Evolutionary conservation across 1,284 basidiomycete species (phyloP).

Genomic region (Ganoderma multipileum): DNA sequence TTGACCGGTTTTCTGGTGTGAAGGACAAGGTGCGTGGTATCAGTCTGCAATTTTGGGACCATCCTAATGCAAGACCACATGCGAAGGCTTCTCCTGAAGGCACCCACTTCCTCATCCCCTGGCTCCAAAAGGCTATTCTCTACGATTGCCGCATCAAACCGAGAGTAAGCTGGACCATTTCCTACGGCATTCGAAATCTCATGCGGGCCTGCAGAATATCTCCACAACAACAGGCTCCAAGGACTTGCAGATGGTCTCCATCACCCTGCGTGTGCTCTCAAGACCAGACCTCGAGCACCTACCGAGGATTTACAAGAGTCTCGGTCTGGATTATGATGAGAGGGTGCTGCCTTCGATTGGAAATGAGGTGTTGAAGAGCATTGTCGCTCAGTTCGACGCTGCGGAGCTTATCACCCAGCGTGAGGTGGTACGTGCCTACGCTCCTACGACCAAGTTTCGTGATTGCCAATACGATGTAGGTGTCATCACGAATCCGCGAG

Average conservation of each 20-base stretch:
- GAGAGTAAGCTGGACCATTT: constrained; percentile 57
- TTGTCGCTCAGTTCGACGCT: constrained; percentile 98
- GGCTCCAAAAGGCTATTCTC: constrained; percentile 94
- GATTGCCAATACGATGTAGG: constrained; percentile 47
- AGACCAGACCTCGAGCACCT: constrained; percentile 91
- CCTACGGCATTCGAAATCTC: not conserved
- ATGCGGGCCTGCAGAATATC: constrained; percentile 73
- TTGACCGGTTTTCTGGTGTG: constrained; percentile 97
- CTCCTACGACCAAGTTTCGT: not conserved
- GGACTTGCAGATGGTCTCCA: constrained; percentile 97
- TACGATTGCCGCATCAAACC: constrained; percentile 99
- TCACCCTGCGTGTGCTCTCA: constrained; percentile 96
- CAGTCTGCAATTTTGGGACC: not conserved
- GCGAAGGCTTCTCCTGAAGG: constrained; percentile 83
- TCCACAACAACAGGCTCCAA: constrained; percentile 97
- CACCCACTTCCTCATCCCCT: constrained; percentile 97
- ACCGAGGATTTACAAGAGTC: constrained; percentile 92
- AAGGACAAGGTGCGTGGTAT: constrained; percentile 67
- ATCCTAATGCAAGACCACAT: not conserved
- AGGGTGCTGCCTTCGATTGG: constrained; percentile 93
- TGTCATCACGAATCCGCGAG: constrained; percentile 93
- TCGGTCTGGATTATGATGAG: constrained; percentile 98
- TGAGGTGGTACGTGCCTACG: constrained; percentile 62
- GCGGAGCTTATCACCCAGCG: constrained; percentile 94
- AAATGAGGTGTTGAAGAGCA: constrained; percentile 97